Base-by-base conservation (phyloP, 2,329 filamentous ascomycete species). In the Lecanicillium sp. region DNA sequence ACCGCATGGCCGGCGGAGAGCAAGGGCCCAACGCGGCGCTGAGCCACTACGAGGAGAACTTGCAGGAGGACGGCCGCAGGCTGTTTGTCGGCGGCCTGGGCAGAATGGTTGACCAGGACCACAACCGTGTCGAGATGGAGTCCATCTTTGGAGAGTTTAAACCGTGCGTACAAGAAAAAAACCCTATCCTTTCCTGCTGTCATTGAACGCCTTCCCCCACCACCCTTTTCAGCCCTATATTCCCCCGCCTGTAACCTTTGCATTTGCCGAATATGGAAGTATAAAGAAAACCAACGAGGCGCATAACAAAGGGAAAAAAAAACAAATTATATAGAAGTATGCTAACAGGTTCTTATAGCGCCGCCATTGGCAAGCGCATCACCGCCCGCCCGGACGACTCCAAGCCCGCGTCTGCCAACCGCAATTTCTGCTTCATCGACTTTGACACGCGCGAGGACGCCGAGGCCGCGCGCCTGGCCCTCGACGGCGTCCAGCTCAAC, bases 381-480 rank as follows among this genome's bases (percentile, higher is more conserved):
- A 83, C 73, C 39, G 79, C 73, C 52, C 81, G 71, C 59, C 44
- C 26, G 19, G 79, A 67, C 57, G 78, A 64, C 57, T 83, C 72
- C 50, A 68, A 66, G 21, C 61, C 67, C n/a, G 67, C 69, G 33
- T 66, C 70, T 0, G 78, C 77, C 24, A 74, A 78, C 53, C 72
- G 80, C 57, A 76, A 84, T 63, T 84, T 80, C 62, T 78, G 79
- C 55, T 85, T 84, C 51, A 77, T 85, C n/a, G 80, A 85, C 56
- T 74, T 85, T 48, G 67, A 66, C 40, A 77, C 70, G 5, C 59
- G 65, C 1, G 72, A 79, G 44, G 75, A 83, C 52, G 78, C 78
- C 0, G 62, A 71, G 27, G 62, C 63, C 9, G 81, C 79, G 19
- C 68, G 78, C 50, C 57, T 67, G 7, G 64, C 64, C 2, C 51